A percentile compares a stretch with the other conserved stretches of the same genome.
phyloP scores from a whole-genome alignment of 164 flowering plant species.

The Dillenia suffruticosa region DNA sequence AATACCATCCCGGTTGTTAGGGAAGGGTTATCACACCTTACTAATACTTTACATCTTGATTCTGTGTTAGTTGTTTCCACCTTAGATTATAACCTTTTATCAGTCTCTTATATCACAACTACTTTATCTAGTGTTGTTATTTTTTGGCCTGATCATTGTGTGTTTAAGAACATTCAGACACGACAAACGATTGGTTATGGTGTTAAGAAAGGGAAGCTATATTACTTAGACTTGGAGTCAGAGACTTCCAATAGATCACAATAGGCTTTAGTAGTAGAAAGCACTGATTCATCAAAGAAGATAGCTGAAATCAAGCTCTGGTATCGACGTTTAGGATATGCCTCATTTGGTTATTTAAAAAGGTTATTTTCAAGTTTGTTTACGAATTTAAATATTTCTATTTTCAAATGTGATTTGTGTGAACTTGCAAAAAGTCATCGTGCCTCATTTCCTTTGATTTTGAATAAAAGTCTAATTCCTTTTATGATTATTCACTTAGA shows the following conservation, averaged over 20 bases:
- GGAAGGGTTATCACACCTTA: constrained; percentile 16
- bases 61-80: constrained; percentile 17
- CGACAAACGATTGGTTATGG: constrained; percentile 17
- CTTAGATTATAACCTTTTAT: constrained; percentile 9
- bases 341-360: constrained; percentile 15
- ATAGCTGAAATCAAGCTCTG: constrained; percentile 4
- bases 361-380: constrained; percentile 18
- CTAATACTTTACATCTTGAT: constrained; percentile 13
- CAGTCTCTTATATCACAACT: constrained; percentile 6
- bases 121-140: constrained; percentile 20
- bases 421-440: neutral
- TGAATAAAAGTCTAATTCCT: constrained; percentile 4
- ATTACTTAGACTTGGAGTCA: constrained; percentile 14
- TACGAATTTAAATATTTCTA: constrained; percentile 8
- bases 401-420: constrained; percentile 15
- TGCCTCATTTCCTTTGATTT: neutral
- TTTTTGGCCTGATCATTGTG: constrained; percentile 25
- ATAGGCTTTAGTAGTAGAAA: constrained; percentile 3
- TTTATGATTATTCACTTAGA: constrained; percentile 12
- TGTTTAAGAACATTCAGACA: constrained; percentile 20
- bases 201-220: constrained; percentile 14
- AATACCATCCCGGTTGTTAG: constrained; percentile 8
- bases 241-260: neutral
- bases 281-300: neutral
- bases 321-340: constrained; percentile 5